phyloP scores from a whole-genome alignment of 768 basidiomycete genomes.

The Artomyces pyxidatus region DNA sequence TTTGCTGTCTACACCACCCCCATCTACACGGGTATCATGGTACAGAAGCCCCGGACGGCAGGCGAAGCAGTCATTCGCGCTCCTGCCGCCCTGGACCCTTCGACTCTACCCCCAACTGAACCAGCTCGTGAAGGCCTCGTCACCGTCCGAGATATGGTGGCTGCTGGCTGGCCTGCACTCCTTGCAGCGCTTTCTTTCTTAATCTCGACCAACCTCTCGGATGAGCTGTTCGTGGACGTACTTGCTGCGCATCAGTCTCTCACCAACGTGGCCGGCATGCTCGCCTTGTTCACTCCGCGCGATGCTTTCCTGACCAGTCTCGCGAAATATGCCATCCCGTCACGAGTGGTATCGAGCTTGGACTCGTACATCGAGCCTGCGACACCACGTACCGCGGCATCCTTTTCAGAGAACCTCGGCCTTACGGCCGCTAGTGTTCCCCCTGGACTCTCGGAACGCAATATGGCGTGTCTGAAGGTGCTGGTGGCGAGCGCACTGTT shows the following conservation, averaged over 20 bases:
- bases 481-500: slow-evolving; percentile 70
- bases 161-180: slow-evolving; percentile 86
- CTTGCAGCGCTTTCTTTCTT: slow-evolving; percentile 86
- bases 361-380: slow-evolving; percentile 49
- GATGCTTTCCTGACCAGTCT: slow-evolving; percentile 90
- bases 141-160: slow-evolving; percentile 70
- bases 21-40: slow-evolving; percentile 62
- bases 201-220: slow-evolving; percentile 85
- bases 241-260: slow-evolving; percentile 76
- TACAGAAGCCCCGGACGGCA: slow-evolving; percentile 52
- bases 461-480: slow-evolving; percentile 84
- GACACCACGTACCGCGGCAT: slow-evolving; percentile 51
- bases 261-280: slow-evolving; percentile 82
- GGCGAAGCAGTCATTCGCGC: slow-evolving; percentile 62
- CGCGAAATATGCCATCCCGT: slow-evolving; percentile 88
- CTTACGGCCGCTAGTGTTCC: slow-evolving; percentile 43
- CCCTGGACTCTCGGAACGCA: slow-evolving; percentile 80
- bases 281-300: slow-evolving; percentile 79
- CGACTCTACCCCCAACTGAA: slow-evolving; percentile 45
- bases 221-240: slow-evolving; percentile 85
- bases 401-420: slow-evolving; percentile 63
- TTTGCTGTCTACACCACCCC: slow-evolving; percentile 68
- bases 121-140: slow-evolving; percentile 47
- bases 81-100: slow-evolving; percentile 63
- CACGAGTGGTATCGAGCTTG: slow-evolving; percentile 78